Conservation (phyloP, 1,284 basidiomycete species). For the Boletellus sp. region DNA sequence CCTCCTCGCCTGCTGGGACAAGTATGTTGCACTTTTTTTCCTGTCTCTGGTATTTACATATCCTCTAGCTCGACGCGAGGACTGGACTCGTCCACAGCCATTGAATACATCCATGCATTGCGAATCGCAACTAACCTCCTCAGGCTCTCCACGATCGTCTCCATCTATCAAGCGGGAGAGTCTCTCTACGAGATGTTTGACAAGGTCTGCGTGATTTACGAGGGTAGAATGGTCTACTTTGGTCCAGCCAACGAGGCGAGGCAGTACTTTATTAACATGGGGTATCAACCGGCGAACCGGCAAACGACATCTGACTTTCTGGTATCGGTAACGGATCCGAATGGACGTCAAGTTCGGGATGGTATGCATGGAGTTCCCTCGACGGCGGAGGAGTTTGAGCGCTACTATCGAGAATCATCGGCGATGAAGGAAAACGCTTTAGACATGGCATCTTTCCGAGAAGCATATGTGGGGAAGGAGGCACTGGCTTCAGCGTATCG, state of each 20-base stretch:
- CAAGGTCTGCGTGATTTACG: conserved; percentile 67
- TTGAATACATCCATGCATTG: conserved; percentile 60
- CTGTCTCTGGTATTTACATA: neutral
- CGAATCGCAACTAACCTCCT: conserved; percentile 58
- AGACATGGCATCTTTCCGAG: conserved; percentile 37
- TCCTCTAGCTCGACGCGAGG: conserved; percentile 57
- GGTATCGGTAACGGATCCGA: conserved; percentile 55
- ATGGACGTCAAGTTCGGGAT: conserved; percentile 50
- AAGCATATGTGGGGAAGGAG: conserved; percentile 36
- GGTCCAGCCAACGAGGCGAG: conserved; percentile 56
- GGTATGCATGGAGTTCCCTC: conserved; percentile 53
- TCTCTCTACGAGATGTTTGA: conserved; percentile 56
- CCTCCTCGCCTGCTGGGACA: conserved; percentile 54
- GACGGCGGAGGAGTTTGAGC: conserved; percentile 59
- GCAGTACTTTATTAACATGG: conserved; percentile 64
- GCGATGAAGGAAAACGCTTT: conserved; percentile 28
- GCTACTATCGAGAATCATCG: conserved; percentile 33
- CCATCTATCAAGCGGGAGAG: conserved; percentile 69
- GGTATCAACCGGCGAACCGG: conserved; percentile 54
- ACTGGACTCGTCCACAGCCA: conserved; percentile 68
- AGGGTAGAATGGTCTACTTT: conserved; percentile 72
- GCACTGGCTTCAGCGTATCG: conserved; percentile 42
- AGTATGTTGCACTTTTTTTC: conserved; percentile 23
- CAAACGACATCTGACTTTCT: conserved; percentile 74
- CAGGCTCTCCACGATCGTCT: conserved; percentile 55